Conservation (phyloP, 495 filamentous ascomycete genomes). For the Neurospora sp. region DNA sequence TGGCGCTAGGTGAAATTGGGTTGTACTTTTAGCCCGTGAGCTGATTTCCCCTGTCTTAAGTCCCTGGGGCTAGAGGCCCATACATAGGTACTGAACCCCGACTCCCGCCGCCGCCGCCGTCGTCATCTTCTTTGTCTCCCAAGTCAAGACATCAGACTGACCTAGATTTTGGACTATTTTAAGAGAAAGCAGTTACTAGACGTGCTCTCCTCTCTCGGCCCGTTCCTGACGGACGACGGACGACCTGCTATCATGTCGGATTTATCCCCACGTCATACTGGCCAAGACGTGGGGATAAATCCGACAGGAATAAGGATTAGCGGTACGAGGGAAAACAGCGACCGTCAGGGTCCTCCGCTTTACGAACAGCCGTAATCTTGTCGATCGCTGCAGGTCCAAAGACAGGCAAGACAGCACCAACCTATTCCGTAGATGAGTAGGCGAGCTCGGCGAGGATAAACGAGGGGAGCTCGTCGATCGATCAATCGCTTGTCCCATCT, state of each 20-base stretch:
- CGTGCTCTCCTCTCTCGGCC: background rate
- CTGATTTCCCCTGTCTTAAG: background rate
- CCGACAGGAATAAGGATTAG: too few relatives aligned
- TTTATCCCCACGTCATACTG: too few relatives aligned
- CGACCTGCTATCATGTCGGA: background rate
- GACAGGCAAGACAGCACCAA: background rate
- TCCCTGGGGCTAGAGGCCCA: background rate
- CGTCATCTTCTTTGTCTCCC: background rate
- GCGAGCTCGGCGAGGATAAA: background rate
- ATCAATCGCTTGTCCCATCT: background rate
- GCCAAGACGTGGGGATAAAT: too few relatives aligned
- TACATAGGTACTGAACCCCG: background rate
- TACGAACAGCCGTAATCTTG: background rate
- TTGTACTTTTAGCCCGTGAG: background rate
- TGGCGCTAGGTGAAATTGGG: background rate
- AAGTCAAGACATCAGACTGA: background rate
- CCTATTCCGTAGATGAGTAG: background rate
- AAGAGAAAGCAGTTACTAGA: background rate
- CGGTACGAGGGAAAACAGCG: background rate
- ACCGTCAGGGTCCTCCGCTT: background rate
- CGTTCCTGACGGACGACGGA: background rate
- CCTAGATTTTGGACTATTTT: background rate
- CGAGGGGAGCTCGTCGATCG: background rate
- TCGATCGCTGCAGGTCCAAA: background rate
- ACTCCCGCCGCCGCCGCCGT: background rate